phyloP scores from a whole-genome alignment of 106 monocot genomes.

The Alisma plantagoaquatica region DNA sequence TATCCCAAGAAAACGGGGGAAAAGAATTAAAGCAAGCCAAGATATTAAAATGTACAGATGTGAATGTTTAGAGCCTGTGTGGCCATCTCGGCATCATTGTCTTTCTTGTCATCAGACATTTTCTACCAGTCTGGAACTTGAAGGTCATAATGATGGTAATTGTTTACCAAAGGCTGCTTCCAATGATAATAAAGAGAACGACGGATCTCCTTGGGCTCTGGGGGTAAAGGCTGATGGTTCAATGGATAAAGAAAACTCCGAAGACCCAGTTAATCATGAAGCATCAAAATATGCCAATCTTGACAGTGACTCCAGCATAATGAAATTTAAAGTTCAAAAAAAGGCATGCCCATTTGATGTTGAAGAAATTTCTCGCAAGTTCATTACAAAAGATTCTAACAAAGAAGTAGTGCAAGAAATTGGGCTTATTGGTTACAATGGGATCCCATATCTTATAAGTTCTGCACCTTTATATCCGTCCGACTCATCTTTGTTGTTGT shows the following conservation, averaged over 20 bases:
- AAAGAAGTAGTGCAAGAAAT: conserved; percentile 79
- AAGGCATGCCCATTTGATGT: conserved; percentile 63
- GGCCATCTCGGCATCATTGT: conserved; percentile 84
- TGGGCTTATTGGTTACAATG: conserved; percentile 80
- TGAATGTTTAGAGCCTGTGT: conserved; percentile 86
- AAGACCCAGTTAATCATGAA: conserved; percentile 22
- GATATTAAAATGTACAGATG: conserved; percentile 80
- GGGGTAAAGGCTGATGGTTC: conserved; percentile 23
- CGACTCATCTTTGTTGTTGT: conserved; percentile 15
- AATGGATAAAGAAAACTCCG: conserved; percentile 29
- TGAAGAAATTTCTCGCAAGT: conserved; percentile 53
- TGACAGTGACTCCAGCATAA: conserved; percentile 21
- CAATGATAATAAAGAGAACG: conserved; percentile 43
- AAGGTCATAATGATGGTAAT: conserved; percentile 59
- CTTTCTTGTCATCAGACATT: conserved; percentile 76
- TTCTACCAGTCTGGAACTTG: conserved; percentile 30
- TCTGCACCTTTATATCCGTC: conserved; percentile 22
- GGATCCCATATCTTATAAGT: conserved; percentile 46
- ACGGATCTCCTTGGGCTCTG: conserved; percentile 34
- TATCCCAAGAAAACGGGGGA: conserved; percentile 43
- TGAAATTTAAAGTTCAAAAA: conserved; percentile 22
- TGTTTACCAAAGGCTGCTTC: conserved; percentile 23
- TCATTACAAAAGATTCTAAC: conserved; percentile 53
- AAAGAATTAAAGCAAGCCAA: conserved; percentile 39
- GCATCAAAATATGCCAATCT: conserved; percentile 19